A percentile compares a stretch with the other conserved stretches of the same genome.
These are phyloP conservation scores for Podaxis mareebaensis DNA, from an alignment of 768 basidiomycete species.

Conservation along the genomic window DNA sequence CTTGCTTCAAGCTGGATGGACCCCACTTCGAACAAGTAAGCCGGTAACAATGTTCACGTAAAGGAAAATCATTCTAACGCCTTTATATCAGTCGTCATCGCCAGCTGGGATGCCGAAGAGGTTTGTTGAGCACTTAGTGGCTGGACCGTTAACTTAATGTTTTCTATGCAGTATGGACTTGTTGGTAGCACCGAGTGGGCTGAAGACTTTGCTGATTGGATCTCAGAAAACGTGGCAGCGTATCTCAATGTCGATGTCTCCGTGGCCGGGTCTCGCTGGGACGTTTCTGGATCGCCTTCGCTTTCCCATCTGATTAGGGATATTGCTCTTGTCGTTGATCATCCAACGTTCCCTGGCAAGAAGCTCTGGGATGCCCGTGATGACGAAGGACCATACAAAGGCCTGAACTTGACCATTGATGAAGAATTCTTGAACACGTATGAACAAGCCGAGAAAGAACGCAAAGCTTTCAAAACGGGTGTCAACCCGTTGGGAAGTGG, in stretches of 20 bases:
- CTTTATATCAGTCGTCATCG: slow-evolving; percentile 50
- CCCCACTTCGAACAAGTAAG: slow-evolving; percentile 63
- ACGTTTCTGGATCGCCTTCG: slow-evolving; percentile 70
- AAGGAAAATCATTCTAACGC: neutral
- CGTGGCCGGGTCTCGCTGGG: slow-evolving; percentile 60
- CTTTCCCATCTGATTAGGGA: slow-evolving; percentile 73
- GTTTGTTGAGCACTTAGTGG: slow-evolving; percentile 42
- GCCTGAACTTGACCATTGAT: slow-evolving; percentile 36
- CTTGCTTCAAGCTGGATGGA: slow-evolving; percentile 76
- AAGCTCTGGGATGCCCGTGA: slow-evolving; percentile 79
- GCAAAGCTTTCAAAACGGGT: slow-evolving; percentile 37
- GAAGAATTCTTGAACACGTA: slow-evolving; percentile 42
- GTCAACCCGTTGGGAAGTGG: slow-evolving; percentile 76
- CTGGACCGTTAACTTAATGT: slow-evolving; percentile 8
- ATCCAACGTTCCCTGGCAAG: slow-evolving; percentile 63
- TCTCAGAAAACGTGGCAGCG: slow-evolving; percentile 75
- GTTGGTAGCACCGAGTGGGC: slow-evolving; percentile 92
- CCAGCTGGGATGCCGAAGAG: slow-evolving; percentile 79
- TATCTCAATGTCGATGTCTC: slow-evolving; percentile 86
- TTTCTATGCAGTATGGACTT: slow-evolving; percentile 50
- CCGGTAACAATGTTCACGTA: neutral
- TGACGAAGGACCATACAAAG: slow-evolving; percentile 57
- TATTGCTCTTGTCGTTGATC: slow-evolving; percentile 70
- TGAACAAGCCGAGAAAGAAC: slow-evolving; percentile 32
- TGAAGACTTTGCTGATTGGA: slow-evolving; percentile 87